phyloP scores from a whole-genome alignment of 1,139 yeast species.

The Debaryomycetaceae sp. region DNA sequence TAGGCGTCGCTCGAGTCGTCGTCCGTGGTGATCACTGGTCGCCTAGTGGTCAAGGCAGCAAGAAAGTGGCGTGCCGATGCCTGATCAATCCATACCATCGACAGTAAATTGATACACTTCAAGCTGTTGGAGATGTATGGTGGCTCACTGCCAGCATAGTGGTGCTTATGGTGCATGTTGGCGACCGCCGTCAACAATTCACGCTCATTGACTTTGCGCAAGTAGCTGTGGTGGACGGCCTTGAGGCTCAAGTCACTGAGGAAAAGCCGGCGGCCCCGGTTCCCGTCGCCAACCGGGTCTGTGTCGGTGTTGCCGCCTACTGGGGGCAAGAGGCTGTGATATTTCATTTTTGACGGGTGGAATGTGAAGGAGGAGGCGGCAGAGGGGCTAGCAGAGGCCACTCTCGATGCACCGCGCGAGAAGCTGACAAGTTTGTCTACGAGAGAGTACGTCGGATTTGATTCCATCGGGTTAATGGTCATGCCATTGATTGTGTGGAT shows the following conservation, averaged over 20 bases:
- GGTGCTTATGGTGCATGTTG: constrained; percentile 7
- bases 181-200: constrained; percentile 25
- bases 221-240: constrained; percentile 24
- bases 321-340: constrained; percentile 30
- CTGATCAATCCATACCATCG: constrained; percentile 45
- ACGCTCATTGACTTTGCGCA: constrained; percentile 22
- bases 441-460: not conserved
- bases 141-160: not conserved
- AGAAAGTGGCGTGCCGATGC: constrained; percentile 24
- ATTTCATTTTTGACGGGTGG: constrained; percentile 18
- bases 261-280: constrained; percentile 30
- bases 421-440: constrained; percentile 1
- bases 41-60: not conserved
- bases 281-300: constrained; percentile 17
- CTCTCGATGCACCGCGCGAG: too few species aligned
- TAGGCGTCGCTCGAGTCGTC: constrained; percentile 2
- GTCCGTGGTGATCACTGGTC: not conserved
- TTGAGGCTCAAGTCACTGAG: constrained; percentile 33
- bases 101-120: constrained; percentile 26
- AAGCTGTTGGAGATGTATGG: constrained; percentile 7
- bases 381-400: not conserved
- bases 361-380: constrained; percentile 23
- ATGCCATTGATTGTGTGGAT: constrained; percentile 3
- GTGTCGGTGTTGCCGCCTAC: constrained; percentile 11
- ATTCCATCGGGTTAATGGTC: not conserved